Evolutionary conservation across 2,329 filamentous ascomycete species (phyloP).

Genomic region (Neobulgaria alba): DNA sequence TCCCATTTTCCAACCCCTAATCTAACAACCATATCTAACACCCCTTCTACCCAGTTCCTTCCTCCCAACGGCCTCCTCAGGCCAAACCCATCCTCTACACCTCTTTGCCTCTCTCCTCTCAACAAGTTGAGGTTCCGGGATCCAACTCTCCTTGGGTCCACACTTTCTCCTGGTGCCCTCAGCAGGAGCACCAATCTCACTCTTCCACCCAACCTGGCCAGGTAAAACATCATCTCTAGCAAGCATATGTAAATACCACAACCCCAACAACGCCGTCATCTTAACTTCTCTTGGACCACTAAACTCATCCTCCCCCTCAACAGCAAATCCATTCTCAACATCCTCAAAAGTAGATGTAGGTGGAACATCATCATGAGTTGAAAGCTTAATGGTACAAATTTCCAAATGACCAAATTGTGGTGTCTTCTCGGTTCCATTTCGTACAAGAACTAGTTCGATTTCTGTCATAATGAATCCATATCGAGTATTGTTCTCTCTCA

Average conservation of each 20-base stretch:
- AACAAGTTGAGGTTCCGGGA: slow-evolving; percentile 61
- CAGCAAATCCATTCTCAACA: slow-evolving; percentile 17
- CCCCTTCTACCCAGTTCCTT: slow-evolving; percentile 64
- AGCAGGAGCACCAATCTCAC: slow-evolving; percentile 67
- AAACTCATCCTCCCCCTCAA: slow-evolving; percentile 24
- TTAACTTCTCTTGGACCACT: slow-evolving; percentile 45
- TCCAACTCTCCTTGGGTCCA: slow-evolving; percentile 63
- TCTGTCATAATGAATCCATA: slow-evolving; percentile 97
- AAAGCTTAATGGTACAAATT: slow-evolving; percentile 53
- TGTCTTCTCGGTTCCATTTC: slow-evolving; percentile 61
- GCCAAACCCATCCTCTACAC: slow-evolving; percentile 64
- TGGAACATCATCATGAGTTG: slow-evolving; percentile 29
- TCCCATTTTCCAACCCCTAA: not conserved
- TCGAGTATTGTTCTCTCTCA: slow-evolving; percentile 87
- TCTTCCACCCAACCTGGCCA: slow-evolving; percentile 54
- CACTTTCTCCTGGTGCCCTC: slow-evolving; percentile 65
- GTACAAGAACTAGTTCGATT: slow-evolving; percentile 86
- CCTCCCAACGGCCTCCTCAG: slow-evolving; percentile 62
- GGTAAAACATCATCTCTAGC: slow-evolving; percentile 51
- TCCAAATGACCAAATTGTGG: slow-evolving; percentile 64
- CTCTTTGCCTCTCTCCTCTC: slow-evolving; percentile 73
- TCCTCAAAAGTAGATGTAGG: slow-evolving; percentile 16
- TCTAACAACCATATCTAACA: slow-evolving; percentile 39
- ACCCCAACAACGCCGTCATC: slow-evolving; percentile 64
- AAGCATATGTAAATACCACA: slow-evolving; percentile 71